Evolutionary conservation across 2,329 filamentous ascomycete genomes (phyloP).

Genomic region (Phialophora tarda): DNA sequence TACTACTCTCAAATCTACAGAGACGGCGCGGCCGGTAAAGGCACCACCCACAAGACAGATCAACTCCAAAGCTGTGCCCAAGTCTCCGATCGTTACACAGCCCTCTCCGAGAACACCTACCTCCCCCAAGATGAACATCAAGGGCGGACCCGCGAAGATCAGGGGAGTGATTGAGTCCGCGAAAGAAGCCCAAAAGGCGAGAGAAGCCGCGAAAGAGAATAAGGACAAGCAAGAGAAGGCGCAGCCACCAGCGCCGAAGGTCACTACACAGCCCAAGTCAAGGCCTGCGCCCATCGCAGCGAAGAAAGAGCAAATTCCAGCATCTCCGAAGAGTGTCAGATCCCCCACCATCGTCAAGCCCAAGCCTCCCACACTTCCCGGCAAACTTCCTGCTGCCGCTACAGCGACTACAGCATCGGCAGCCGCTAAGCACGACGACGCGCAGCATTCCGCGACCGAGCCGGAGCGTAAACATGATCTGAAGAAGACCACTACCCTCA

Average conservation of each 20-base stretch:
- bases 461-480: constrained; percentile 34
- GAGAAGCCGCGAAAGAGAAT: constrained; percentile 31
- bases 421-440: constrained; percentile 43
- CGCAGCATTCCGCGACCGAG: constrained; percentile 27
- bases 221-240: constrained; percentile 38
- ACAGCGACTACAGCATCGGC: constrained; percentile 51
- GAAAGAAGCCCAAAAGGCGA: constrained; percentile 40
- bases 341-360: constrained; percentile 42
- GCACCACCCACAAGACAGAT: constrained; percentile 31
- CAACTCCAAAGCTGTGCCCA: constrained; percentile 25
- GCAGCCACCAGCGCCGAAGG: constrained; percentile 19
- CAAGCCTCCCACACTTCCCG: constrained; percentile 50
- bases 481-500: constrained; percentile 38
- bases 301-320: constrained; percentile 33
- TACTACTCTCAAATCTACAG: constrained; percentile 30
- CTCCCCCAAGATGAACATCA: constrained; percentile 29
- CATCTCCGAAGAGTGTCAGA: constrained; percentile 33
- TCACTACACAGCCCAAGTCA: constrained; percentile 18
- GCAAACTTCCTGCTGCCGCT: constrained; percentile 49
- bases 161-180: constrained; percentile 42
- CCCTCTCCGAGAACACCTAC: constrained; percentile 33
- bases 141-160: constrained; percentile 41
- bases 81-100: constrained; percentile 28
- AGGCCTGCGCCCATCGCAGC: constrained; percentile 8
- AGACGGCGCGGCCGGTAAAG: constrained; percentile 31